phyloP scores from a whole-genome alignment of 2,329 filamentous ascomycete species.

The Stagonosporopsis chrysanthemi region DNA sequence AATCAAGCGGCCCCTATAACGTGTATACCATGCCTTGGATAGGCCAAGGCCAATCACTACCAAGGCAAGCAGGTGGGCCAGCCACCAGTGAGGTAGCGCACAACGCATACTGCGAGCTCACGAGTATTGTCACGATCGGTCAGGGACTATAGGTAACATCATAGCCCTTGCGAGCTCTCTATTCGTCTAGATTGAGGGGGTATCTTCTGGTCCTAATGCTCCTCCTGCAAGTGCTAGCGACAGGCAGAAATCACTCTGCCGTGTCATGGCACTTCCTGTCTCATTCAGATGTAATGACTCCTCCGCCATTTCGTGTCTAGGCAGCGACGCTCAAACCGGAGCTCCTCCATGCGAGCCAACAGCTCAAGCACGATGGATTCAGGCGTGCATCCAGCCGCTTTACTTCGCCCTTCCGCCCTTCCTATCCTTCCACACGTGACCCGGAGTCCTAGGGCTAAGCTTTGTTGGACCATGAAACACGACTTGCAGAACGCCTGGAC shows the following conservation, averaged over 20 bases:
- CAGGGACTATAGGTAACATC: background rate
- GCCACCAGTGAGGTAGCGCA: background rate
- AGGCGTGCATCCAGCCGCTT: constrained; percentile 49
- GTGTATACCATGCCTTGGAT: background rate
- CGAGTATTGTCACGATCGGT: background rate
- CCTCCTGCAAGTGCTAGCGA: background rate
- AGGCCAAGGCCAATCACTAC: too few species aligned
- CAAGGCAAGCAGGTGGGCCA: too few species aligned
- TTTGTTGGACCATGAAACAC: constrained; percentile 46
- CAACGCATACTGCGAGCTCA: background rate
- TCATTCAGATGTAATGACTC: constrained; percentile 37
- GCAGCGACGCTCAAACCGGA: constrained; percentile 50
- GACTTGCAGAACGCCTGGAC: background rate
- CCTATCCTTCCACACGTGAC: constrained; percentile 31
- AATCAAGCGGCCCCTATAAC: background rate
- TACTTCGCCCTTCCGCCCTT: constrained; percentile 23
- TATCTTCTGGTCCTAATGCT: constrained; percentile 3
- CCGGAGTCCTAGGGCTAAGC: constrained; percentile 51
- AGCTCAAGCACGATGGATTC: constrained; percentile 30
- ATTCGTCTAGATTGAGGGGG: constrained; percentile 5
- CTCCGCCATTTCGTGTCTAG: constrained; percentile 33
- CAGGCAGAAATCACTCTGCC: background rate
- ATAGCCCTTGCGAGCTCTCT: background rate
- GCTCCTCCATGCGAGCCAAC: constrained; percentile 31
- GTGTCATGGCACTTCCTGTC: constrained; percentile 2